Percentiles rank a stretch among this genome's conserved stretches.
Evolutionary conservation across 352 stramenopile species (phyloP).

Genomic region (Thalassiosira hispida): DNA sequence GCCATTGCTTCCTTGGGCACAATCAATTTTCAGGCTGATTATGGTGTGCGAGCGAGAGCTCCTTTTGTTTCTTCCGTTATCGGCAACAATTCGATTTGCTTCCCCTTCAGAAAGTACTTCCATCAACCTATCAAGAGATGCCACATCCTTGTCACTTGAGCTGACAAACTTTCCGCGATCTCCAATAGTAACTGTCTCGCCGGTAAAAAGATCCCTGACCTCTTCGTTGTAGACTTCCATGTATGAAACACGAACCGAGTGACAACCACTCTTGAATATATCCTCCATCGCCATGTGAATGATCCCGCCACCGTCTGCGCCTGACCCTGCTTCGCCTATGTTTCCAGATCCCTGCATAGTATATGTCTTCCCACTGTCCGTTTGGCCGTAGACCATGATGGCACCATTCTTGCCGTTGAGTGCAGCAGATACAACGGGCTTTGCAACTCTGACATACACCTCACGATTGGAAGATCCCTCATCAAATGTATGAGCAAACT

Average conservation of each 20-base stretch:
- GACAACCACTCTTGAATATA: slow-evolving; percentile 63
- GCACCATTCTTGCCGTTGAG: slow-evolving; percentile 91
- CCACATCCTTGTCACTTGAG: slow-evolving; percentile 76
- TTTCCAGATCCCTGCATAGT: slow-evolving; percentile 92
- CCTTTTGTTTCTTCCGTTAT: slow-evolving; percentile 94
- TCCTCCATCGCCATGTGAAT: slow-evolving; percentile 68
- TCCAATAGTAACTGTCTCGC: slow-evolving; percentile 68
- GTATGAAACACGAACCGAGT: slow-evolving; percentile 90
- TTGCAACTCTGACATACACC: slow-evolving; percentile 90
- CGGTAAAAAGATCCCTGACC: slow-evolving; percentile 92
- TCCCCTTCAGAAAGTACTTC: slow-evolving; percentile 91
- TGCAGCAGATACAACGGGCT: slow-evolving; percentile 91
- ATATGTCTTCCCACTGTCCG: slow-evolving; percentile 94
- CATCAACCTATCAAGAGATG: slow-evolving; percentile 78
- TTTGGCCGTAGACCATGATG: slow-evolving; percentile 97
- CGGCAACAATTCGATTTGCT: slow-evolving; percentile 91
- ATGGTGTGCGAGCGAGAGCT: slow-evolving; percentile 93
- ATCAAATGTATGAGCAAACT: too few relatives aligned
- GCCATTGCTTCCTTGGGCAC: too few relatives aligned
- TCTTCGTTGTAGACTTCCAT: slow-evolving; percentile 99
- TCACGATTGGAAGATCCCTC: slow-evolving; percentile 74
- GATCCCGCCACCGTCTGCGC: slow-evolving; percentile 45
- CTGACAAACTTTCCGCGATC: slow-evolving; percentile 39
- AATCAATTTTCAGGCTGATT: slow-evolving; percentile 92
- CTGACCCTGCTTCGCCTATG: too few relatives aligned